These are phyloP conservation scores for Pilobolus umbonatus DNA, from an alignment of 192 early-diverging fungal genomes.

Conservation along the genomic window DNA sequence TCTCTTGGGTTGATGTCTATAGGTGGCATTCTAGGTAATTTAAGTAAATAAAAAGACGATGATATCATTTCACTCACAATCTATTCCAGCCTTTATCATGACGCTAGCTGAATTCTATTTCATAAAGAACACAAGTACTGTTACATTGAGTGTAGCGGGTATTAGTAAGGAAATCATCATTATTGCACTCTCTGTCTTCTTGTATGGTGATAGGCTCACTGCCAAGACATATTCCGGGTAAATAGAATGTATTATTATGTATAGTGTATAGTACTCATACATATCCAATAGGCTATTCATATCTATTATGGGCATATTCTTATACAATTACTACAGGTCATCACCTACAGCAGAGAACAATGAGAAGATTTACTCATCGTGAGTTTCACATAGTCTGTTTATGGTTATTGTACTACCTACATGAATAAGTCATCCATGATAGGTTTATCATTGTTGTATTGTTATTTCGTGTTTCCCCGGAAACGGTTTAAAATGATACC, in stretches of 20 bases:
- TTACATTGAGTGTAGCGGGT: slow-evolving; percentile 80
- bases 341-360: too few species aligned
- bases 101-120: slow-evolving; percentile 71
- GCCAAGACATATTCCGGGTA: slow-evolving; percentile 62
- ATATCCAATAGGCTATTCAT: too few species aligned
- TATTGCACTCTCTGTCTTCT: slow-evolving; percentile 57
- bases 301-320: too few species aligned
- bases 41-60: neutral
- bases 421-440: too few species aligned
- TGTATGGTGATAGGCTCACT: slow-evolving; percentile 73
- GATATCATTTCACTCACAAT: neutral
- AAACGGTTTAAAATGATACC: too few species aligned
- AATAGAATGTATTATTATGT: neutral
- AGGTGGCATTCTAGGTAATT: slow-evolving; percentile 56
- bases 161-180: slow-evolving; percentile 79
- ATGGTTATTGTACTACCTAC: too few species aligned
- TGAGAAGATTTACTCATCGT: too few species aligned
- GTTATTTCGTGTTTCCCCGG: too few species aligned
- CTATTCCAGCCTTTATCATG: slow-evolving; percentile 82
- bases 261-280: too few species aligned
- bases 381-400: too few species aligned
- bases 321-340: too few species aligned
- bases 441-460: too few species aligned
- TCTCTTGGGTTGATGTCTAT: slow-evolving; percentile 46
- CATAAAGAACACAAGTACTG: slow-evolving; percentile 71